A percentile compares a stretch with the other conserved stretches of the same genome.
These are phyloP conservation scores for Mycena vitilis DNA, from an alignment of 768 basidiomycete species.

Conservation along the genomic window DNA sequence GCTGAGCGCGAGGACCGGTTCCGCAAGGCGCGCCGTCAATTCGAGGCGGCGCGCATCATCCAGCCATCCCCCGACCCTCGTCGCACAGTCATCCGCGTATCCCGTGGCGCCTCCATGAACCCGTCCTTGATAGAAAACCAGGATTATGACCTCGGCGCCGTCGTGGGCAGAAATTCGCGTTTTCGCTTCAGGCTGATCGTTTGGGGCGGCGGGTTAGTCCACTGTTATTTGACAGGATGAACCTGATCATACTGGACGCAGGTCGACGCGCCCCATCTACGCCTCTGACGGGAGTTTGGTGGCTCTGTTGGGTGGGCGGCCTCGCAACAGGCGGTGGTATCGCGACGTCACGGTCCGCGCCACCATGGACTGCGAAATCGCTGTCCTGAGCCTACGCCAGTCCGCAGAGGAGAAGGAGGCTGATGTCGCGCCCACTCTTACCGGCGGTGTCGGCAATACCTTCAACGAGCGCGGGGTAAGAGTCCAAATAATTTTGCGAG, in stretches of 20 bases:
- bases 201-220: background rate
- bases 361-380: background rate
- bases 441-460: background rate
- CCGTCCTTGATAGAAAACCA: background rate
- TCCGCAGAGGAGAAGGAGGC: background rate
- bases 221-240: too few relatives aligned
- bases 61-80: too few relatives aligned
- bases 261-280: too few relatives aligned
- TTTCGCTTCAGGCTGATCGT: background rate
- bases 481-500: background rate
- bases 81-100: background rate
- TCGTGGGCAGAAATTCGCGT: background rate
- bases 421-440: background rate
- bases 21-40: background rate
- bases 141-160: background rate
- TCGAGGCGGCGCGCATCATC: background rate
- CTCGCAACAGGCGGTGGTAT: background rate
- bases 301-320: background rate
- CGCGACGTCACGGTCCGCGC: background rate
- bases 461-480: background rate
- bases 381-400: too few relatives aligned
- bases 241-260: too few relatives aligned
- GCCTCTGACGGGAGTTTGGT: too few relatives aligned
- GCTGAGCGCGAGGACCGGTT: conserved; percentile 3
- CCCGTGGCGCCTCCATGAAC: background rate